These are phyloP conservation scores for Musa schizocarpa DNA, from an alignment of 176 grass and related monocot species.

Conservation along the genomic window DNA sequence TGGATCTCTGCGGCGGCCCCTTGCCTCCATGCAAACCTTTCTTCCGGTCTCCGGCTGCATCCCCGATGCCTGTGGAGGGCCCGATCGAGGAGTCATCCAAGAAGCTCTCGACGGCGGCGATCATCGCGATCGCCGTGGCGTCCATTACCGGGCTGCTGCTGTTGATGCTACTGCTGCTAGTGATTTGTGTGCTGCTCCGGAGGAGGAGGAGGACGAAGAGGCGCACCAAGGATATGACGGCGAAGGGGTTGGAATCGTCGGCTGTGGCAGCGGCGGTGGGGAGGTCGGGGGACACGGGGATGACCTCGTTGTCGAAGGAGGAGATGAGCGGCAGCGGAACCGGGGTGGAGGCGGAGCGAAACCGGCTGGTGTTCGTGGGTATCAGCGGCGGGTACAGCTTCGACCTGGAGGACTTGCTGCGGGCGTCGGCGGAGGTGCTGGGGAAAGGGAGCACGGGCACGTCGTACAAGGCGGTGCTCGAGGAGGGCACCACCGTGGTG, in stretches of 20 bases:
- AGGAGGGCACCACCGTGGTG: slow-evolving; percentile 72
- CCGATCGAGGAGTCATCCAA: slow-evolving; percentile 13
- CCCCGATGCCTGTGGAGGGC: slow-evolving; percentile 1
- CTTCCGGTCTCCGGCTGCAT: slow-evolving; percentile 45
- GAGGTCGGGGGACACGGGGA: slow-evolving; percentile 10
- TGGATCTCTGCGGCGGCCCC: slow-evolving; percentile 45
- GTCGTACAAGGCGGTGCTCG: slow-evolving; percentile 78
- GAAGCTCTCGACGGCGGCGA: slow-evolving; percentile 44
- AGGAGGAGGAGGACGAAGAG: not conserved
- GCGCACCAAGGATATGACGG: not conserved
- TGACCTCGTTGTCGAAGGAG: slow-evolving; percentile 9
- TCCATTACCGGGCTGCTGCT: slow-evolving; percentile 21
- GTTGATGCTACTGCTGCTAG: slow-evolving; percentile 26
- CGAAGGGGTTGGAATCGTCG: not conserved
- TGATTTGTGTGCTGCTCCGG: not conserved
- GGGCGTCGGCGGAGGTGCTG: slow-evolving; percentile 92
- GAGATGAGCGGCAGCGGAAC: slow-evolving; percentile 2
- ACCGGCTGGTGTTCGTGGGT: slow-evolving; percentile 65
- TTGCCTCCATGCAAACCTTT: slow-evolving; percentile 35
- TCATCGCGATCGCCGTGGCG: slow-evolving; percentile 46
- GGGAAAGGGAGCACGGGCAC: slow-evolving; percentile 67
- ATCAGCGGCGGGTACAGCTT: slow-evolving; percentile 48
- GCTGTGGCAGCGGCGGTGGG: not conserved
- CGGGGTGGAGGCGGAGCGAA: slow-evolving; percentile 19
- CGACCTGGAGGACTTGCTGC: slow-evolving; percentile 88